Percentiles rank a stretch among this genome's conserved stretches.
These are phyloP conservation scores for Heterobasidion annosum DNA, from an alignment of 1,284 basidiomycete species.

Conservation along the genomic window DNA sequence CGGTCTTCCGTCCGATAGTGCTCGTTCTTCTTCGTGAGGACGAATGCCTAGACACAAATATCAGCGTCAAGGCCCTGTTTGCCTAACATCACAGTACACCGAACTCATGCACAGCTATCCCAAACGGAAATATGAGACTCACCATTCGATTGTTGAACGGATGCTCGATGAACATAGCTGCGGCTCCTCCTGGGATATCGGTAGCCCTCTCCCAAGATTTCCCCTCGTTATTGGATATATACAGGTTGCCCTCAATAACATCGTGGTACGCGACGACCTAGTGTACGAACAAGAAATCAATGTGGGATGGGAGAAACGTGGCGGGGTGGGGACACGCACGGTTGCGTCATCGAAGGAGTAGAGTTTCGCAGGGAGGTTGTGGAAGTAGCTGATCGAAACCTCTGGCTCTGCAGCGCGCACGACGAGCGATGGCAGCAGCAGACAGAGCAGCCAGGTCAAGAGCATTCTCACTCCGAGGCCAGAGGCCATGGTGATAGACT, in stretches of 20 bases:
- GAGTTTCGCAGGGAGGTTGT: slow-evolving; percentile 73
- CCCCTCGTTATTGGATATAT: slow-evolving; percentile 86
- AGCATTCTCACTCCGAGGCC: slow-evolving; percentile 2
- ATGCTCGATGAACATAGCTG: slow-evolving; percentile 77
- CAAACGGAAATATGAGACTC: slow-evolving; percentile 16
- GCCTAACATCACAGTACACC: neutral
- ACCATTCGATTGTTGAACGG: slow-evolving; percentile 76
- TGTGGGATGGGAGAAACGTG: neutral
- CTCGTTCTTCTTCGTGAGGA: slow-evolving; percentile 57
- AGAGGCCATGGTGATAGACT: slow-evolving; percentile 2
- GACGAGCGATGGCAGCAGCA: slow-evolving; percentile 17
- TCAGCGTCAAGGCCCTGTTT: neutral
- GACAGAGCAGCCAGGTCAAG: slow-evolving; percentile 10
- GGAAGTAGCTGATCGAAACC: slow-evolving; percentile 39
- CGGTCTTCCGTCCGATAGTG: slow-evolving; percentile 86
- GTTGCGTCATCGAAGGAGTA: slow-evolving; percentile 92
- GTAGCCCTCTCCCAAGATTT: slow-evolving; percentile 66
- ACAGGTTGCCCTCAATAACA: slow-evolving; percentile 54
- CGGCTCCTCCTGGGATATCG: slow-evolving; percentile 55
- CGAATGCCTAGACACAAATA: slow-evolving; percentile 57
- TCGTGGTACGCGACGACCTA: slow-evolving; percentile 85
- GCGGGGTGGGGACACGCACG: slow-evolving; percentile 30
- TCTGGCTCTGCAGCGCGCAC: slow-evolving; percentile 30
- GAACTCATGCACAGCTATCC: neutral
- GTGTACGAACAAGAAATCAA: neutral